These are phyloP conservation scores for Ascodesmis nigricans DNA, from an alignment of 495 filamentous ascomycete species.

Conservation along the genomic window DNA sequence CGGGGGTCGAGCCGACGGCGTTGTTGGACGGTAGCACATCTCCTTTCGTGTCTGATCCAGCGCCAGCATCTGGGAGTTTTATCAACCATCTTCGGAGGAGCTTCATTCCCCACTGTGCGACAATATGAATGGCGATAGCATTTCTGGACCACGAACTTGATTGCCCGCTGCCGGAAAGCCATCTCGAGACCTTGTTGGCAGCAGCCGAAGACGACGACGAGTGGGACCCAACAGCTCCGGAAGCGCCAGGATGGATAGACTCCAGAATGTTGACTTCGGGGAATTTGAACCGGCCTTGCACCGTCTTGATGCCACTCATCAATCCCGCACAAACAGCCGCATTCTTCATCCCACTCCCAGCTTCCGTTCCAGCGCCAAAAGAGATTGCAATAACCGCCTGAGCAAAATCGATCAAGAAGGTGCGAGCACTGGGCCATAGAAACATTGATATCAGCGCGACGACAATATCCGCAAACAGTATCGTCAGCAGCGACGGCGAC, in stretches of 20 bases:
- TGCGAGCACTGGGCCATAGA: slow-evolving; percentile 70
- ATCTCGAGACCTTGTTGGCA: slow-evolving; percentile 6
- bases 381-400: slow-evolving; percentile 91
- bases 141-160: slow-evolving; percentile 38
- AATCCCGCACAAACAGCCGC: slow-evolving; percentile 60
- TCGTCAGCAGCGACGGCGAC: slow-evolving; percentile 32
- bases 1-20: slow-evolving; percentile 2
- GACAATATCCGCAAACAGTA: slow-evolving; percentile 49
- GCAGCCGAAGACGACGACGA: slow-evolving; percentile 6
- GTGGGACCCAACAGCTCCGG: background rate
- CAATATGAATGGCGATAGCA: slow-evolving; percentile 63
- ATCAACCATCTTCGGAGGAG: slow-evolving; percentile 20
- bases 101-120: slow-evolving; percentile 55
- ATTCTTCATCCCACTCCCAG: slow-evolving; percentile 46
- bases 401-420: slow-evolving; percentile 77
- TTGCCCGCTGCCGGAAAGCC: slow-evolving; percentile 11
- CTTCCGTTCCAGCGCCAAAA: slow-evolving; percentile 56
- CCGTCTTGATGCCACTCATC: slow-evolving; percentile 45
- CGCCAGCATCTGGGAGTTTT: slow-evolving; percentile 14
- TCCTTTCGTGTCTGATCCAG: slow-evolving; percentile 6
- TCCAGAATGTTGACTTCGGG: slow-evolving; percentile 32
- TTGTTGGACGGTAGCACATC: slow-evolving; percentile 2
- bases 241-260: slow-evolving; percentile 9
- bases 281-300: slow-evolving; percentile 31
- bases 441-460: slow-evolving; percentile 74